Conservation (phyloP, 305 asterid genomes). For the Solanum chacoense region DNA sequence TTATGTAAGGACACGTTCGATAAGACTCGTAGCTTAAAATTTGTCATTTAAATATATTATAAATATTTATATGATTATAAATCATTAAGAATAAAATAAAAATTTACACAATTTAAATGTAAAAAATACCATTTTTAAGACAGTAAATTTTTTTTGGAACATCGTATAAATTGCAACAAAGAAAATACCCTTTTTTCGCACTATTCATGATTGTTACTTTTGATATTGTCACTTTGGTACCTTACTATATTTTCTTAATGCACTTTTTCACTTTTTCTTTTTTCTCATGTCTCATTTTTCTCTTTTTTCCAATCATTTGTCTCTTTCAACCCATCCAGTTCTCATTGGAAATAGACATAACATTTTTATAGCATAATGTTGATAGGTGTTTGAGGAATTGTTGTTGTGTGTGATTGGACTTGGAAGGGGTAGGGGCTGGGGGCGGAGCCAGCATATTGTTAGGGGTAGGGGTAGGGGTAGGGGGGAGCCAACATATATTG, state of each 20-base stretch:
- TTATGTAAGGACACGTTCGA: too few species aligned
- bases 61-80: not conserved
- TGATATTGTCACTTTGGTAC: not conserved
- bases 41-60: not conserved
- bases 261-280: not conserved
- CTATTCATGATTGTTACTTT: not conserved
- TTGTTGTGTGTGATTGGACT: not conserved
- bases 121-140: not conserved
- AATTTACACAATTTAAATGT: not conserved
- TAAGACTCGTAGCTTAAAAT: too few species aligned
- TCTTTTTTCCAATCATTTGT: not conserved
- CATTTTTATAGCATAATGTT: not conserved
- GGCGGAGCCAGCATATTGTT: too few species aligned
- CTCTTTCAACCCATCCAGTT: not conserved
- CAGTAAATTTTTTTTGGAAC: not conserved
- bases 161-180: not conserved
- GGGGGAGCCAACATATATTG: too few species aligned
- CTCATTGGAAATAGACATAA: not conserved
- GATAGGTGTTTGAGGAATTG: not conserved
- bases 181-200: not conserved
- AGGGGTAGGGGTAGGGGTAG: too few species aligned
- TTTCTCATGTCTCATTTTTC: not conserved
- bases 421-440: not conserved
- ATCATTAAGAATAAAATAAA: not conserved
- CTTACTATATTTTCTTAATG: not conserved